These are phyloP conservation scores for Aspergillus oerlinghausenensis DNA, from an alignment of 2,329 filamentous ascomycete genomes.

Conservation along the genomic window DNA sequence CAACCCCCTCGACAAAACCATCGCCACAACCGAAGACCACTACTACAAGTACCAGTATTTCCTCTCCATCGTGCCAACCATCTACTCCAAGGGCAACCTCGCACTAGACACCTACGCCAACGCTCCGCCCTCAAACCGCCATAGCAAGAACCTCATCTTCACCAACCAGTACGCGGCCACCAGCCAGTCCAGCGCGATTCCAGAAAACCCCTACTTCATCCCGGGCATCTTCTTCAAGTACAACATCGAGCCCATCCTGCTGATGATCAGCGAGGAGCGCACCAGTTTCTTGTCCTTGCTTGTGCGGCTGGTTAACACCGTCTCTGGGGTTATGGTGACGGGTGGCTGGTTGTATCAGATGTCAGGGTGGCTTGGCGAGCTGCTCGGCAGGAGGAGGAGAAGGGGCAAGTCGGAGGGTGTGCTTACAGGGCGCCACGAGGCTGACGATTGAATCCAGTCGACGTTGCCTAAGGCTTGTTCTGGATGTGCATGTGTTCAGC, in stretches of 20 bases:
- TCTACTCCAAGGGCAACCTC: slow-evolving; percentile 64
- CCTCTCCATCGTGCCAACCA: slow-evolving; percentile 87
- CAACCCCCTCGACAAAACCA: slow-evolving; percentile 90
- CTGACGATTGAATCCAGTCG: slow-evolving; percentile 20
- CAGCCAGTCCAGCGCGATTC: slow-evolving; percentile 65
- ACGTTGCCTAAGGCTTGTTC: background rate
- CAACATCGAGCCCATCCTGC: slow-evolving; percentile 91
- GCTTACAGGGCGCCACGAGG: slow-evolving; percentile 40
- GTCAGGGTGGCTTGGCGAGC: slow-evolving; percentile 64
- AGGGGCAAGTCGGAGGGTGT: slow-evolving; percentile 45
- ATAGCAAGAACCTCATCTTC: slow-evolving; percentile 60
- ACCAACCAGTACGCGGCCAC: slow-evolving; percentile 99
- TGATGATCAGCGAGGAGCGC: slow-evolving; percentile 78
- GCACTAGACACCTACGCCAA: slow-evolving; percentile 41
- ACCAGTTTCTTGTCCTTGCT: slow-evolving; percentile 69
- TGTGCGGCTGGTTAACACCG: slow-evolving; percentile 82
- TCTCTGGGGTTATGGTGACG: slow-evolving; percentile 85
- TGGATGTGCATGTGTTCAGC: background rate
- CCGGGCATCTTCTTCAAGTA: slow-evolving; percentile 98
- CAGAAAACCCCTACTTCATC: slow-evolving; percentile 58
- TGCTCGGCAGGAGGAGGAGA: slow-evolving; percentile 38
- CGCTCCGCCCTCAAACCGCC: slow-evolving; percentile 30
- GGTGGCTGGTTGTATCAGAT: slow-evolving; percentile 91
- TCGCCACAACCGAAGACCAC: slow-evolving; percentile 67
- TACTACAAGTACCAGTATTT: slow-evolving; percentile 99